Evolutionary conservation across 345 rosid species (phyloP).

Genomic region (Cochlearia excelsa): DNA sequence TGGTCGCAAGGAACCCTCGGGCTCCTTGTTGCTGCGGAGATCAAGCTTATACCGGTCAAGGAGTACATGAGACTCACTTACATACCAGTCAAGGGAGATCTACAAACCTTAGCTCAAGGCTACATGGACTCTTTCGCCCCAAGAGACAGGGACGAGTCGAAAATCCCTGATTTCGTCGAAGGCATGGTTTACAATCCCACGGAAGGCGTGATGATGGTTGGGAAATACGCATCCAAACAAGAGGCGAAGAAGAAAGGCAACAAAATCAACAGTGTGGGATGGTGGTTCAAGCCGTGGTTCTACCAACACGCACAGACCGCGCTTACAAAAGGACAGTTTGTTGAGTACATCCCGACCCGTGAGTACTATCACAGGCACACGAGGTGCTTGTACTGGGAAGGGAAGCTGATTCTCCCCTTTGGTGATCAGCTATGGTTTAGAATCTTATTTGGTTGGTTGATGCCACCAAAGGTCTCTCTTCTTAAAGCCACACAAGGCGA

Average conservation of each 20-base stretch:
- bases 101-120: constrained; percentile 69
- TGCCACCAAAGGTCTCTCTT: constrained; percentile 99
- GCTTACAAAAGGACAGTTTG: constrained; percentile 80
- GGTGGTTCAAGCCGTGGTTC: constrained; percentile 99
- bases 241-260: constrained; percentile 94
- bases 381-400: constrained; percentile 98
- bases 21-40: constrained; percentile 88
- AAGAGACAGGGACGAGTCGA: constrained; percentile 61
- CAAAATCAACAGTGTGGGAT: constrained; percentile 74
- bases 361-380: constrained; percentile 98
- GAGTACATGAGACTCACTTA: constrained; percentile 94
- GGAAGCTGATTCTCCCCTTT: constrained; percentile 96
- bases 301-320: constrained; percentile 91
- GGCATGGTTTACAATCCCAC: constrained; percentile 72
- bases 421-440: constrained; percentile 98
- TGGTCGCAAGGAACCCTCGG: constrained; percentile 99
- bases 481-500: constrained; percentile 99
- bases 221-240: constrained; percentile 82
- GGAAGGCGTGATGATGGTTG: constrained; percentile 92
- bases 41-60: constrained; percentile 79
- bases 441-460: constrained; percentile 91
- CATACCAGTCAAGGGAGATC: constrained; percentile 74
- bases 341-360: constrained; percentile 94
- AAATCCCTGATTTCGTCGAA: constrained; percentile 97
- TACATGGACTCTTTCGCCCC: constrained; percentile 93